Evolutionary conservation across 2,329 filamentous ascomycete genomes (phyloP).

Genomic region (Aspergillus sp.): DNA sequence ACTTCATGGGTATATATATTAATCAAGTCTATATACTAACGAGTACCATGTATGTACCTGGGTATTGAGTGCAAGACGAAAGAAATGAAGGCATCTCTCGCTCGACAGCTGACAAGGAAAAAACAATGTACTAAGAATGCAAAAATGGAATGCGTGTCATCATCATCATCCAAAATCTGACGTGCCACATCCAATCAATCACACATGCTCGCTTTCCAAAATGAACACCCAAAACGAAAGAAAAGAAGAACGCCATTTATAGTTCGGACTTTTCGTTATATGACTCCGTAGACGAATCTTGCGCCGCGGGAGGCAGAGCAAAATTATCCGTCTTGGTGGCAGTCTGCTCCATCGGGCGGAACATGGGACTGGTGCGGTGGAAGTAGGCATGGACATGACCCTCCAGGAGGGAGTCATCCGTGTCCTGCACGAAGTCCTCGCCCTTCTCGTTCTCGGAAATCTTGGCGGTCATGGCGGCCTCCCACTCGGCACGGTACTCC

Average conservation of each 20-base stretch:
- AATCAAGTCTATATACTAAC: slow-evolving; percentile 13
- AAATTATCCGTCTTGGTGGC: slow-evolving; percentile 35
- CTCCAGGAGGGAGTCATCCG: slow-evolving; percentile 51
- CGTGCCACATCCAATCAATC: slow-evolving; percentile 9
- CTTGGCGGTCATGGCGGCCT: slow-evolving; percentile 51
- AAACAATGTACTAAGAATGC: slow-evolving; percentile 4
- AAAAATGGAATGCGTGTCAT: not conserved
- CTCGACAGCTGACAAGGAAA: not conserved
- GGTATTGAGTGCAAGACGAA: slow-evolving; percentile 9
- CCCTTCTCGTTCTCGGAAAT: slow-evolving; percentile 50
- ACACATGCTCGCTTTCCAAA: slow-evolving; percentile 5
- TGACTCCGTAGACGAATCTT: slow-evolving; percentile 24
- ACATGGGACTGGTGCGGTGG: slow-evolving; percentile 52
- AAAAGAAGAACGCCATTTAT: slow-evolving; percentile 6
- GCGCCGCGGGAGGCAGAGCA: slow-evolving; percentile 37
- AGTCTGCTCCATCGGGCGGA: slow-evolving; percentile 40
- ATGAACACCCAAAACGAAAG: slow-evolving; percentile 3
- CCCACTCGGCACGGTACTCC: slow-evolving; percentile 70
- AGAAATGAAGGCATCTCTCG: not conserved
- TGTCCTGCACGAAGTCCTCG: slow-evolving; percentile 36
- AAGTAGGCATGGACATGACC: slow-evolving; percentile 57
- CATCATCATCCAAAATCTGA: slow-evolving; percentile 7
- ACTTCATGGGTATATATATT: slow-evolving; percentile 6
- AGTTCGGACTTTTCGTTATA: slow-evolving; percentile 28
- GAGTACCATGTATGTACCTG: slow-evolving; percentile 8